Evolutionary conservation across 106 monocot genomes (phyloP), one percentile per base, ranked within the genome.

Genomic region (Dendrobium huoshanense): DNA sequence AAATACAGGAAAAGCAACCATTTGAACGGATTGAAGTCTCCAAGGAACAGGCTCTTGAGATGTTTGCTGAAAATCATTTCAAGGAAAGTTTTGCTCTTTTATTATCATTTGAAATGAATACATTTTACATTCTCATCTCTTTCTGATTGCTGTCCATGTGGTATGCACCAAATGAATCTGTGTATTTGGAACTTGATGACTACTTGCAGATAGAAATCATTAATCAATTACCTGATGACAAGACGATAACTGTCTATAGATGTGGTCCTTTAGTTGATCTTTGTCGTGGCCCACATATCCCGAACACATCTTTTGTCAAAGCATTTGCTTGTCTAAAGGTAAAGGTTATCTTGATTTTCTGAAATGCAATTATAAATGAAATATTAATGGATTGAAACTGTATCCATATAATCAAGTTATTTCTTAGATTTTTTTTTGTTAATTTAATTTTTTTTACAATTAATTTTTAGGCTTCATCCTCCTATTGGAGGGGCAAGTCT

Each of bases 211-310:
- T 99, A 67, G 99, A 99, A 85, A 93, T 99, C 47, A 99, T 99
- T 77, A 95, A 95, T 41, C 95, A 99, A 19, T 82, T 99, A 48
- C 99, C 99, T 20, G 95, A 91, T 67, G 99, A 95, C 82, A 93
- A 95, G 82, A 95, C 93, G 9, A 99, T 99, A 80, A 99, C 99
- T 81, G 95, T 99, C 27, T 99, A 99, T 83, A 95, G 99, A 85
- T 99, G 99, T 86, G 99, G 99, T 45, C 98, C 99, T 78, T 78
- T 99, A 82, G 93, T 99, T 80, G 99, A 99, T 75, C 92, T 99
- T 79, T 99, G 99, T 80, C 95, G 99, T 79, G 99, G 99, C 20
- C 99, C 99, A 20, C 99, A 99, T 82, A 99, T 99, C 67, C 99
- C 99, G 31, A 95, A 91, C 78, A 99, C 99, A 45, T 95, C 95